Evolutionary conservation across 176 grass and related monocot species (phyloP).

Genomic region (Cenchrus purpureus): DNA sequence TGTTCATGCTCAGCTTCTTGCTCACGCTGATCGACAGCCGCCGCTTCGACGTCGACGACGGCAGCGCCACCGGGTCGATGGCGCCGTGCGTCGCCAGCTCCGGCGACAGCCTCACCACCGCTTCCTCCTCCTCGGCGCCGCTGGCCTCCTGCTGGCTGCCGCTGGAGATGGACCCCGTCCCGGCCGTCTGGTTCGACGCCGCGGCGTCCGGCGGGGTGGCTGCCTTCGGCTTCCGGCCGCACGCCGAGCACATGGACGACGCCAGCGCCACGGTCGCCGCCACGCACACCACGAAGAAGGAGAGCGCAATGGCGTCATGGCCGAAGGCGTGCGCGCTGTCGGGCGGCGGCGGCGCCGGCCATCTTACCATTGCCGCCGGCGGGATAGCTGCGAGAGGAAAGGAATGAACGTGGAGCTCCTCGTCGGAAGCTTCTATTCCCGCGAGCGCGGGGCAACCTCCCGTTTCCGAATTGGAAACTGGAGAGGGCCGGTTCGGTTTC

Average conservation of each 20-base stretch:
- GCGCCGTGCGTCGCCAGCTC: constrained; percentile 77
- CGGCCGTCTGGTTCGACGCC: constrained; percentile 3
- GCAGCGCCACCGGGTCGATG: constrained; percentile 45
- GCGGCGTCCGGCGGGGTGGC: constrained; percentile 13
- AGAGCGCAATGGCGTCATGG: constrained; percentile 44
- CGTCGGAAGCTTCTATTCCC: constrained; percentile 9
- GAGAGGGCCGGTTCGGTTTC: constrained; percentile 34
- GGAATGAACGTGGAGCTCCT: constrained; percentile 10
- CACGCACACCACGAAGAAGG: constrained; percentile 60
- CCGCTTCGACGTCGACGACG: constrained; percentile 49
- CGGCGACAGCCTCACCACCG: constrained; percentile 53
- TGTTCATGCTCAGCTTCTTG: constrained; percentile 53
- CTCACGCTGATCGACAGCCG: constrained; percentile 61
- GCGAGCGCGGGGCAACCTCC: constrained; percentile 24
- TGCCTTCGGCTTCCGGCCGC: constrained; percentile 65
- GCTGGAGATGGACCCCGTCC: constrained; percentile 1
- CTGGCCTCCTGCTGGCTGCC: not conserved
- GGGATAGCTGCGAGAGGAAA: constrained; percentile 4
- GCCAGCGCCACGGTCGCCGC: constrained; percentile 56
- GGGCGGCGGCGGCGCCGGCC: constrained; percentile 36
- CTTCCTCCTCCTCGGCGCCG: not conserved
- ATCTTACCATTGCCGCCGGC: constrained; percentile 63
- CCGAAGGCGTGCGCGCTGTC: constrained; percentile 3
- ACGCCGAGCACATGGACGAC: constrained; percentile 80
- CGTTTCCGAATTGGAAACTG: constrained; percentile 58